phyloP scores from a whole-genome alignment of 169 alveolate species.

The Eimeria falciformis region DNA sequence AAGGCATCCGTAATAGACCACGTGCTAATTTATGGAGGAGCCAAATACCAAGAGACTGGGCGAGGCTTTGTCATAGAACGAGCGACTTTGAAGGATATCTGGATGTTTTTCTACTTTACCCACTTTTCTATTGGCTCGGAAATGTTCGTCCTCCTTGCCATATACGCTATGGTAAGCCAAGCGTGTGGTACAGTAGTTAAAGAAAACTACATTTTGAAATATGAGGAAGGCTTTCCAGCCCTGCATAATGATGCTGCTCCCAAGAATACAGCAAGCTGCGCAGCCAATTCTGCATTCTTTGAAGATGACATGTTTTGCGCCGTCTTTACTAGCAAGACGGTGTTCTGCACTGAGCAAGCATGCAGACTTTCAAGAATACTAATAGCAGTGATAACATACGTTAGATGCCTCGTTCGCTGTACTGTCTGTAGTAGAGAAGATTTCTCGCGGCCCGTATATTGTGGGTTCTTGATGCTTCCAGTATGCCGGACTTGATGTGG shows the following conservation, averaged over 20 bases:
- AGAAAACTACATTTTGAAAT: no score
- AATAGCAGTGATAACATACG: no score
- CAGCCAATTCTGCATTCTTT: no score
- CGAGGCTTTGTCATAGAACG: constrained; percentile 75
- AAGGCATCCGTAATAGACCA: constrained; percentile 74
- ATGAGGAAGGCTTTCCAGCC: no score
- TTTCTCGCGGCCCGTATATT: not conserved
- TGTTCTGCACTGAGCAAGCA: no score
- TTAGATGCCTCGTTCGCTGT: no score
- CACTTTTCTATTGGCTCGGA: constrained; percentile 75
- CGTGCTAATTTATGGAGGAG: constrained; percentile 77
- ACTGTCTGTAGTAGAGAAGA: no score
- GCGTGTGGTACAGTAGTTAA: not conserved
- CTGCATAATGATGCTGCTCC: no score
- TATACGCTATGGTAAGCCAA: constrained; percentile 66
- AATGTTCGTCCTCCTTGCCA: constrained; percentile 63
- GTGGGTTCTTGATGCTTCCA: constrained; percentile 31
- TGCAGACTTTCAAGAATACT: no score
- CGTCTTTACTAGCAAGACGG: no score
- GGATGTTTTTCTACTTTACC: constrained; percentile 76
- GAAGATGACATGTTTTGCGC: no score
- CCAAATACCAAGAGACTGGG: constrained; percentile 77
- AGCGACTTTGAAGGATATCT: constrained; percentile 68
- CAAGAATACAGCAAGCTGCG: no score
- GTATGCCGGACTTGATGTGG: constrained; percentile 72